Base-by-base conservation (phyloP, 345 rosid genomes). In the Psidium guajava region DNA sequence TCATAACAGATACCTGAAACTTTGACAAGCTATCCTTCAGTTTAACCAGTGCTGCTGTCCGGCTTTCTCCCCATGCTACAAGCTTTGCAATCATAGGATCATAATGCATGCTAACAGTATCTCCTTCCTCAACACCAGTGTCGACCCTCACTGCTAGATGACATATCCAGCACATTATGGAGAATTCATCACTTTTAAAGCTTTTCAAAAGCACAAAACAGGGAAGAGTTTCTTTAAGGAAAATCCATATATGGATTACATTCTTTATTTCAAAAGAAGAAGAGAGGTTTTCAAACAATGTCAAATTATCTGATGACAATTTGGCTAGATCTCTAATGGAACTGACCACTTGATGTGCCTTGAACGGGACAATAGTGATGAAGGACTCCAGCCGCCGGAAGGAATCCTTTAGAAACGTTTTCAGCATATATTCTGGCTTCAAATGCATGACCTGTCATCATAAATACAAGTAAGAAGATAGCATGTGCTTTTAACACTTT, bases 11-110 rank as follows among this genome's bases (percentile, higher is more conserved):
- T 92, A 95, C 99, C 97, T 95, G 95, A 95, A 97, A 95, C 89
- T 93, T 93, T 40, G 94, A 94, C 88, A 97, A 89, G 89, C 94
- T 92, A 91, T 97, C 95, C 92, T 91, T 97, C 87, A 95, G 90
- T 89, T 95, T 97, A 89, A 95, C 91, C 87, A 97, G 88, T 77
- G 99, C 99, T 81, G 96, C 94, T 44, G 92, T 86, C 56, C 96
- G 96, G 84, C 92, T 93, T 87, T 95, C 96, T 85, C 95, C 98
- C 95, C 94, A 92, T 64, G 94, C 98, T 58, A 97, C 98, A 90
- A 97, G 99, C 91, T 97, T 95, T 74, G 99, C 99, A 90, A 95
- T 97, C 98, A 97, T 95, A 81, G 99, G 99, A 93, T 97, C 99
- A 88, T 95, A 97, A 87, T 97, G 99, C 99, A 95, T 95, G 95